Conservation (phyloP, 106 monocot species). For the Chionographis japonica region DNA sequence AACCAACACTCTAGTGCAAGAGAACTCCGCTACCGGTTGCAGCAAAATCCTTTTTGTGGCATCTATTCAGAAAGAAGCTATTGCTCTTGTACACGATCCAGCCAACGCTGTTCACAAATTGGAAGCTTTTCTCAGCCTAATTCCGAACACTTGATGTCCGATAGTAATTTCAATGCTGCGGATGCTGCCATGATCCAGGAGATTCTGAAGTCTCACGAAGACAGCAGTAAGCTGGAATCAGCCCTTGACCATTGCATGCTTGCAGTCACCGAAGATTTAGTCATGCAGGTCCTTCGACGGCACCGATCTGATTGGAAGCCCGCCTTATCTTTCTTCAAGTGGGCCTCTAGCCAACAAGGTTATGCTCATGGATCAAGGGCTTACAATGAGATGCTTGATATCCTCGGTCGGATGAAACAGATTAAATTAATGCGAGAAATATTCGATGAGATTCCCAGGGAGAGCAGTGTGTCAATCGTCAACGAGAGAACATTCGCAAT, state of each 20-base stretch:
- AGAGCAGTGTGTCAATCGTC: conserved; percentile 9
- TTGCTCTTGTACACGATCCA: no score
- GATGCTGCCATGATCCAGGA: conserved; percentile 27
- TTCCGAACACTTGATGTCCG: not conserved
- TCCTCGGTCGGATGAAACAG: conserved; percentile 75
- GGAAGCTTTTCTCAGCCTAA: not conserved
- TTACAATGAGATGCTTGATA: conserved; percentile 78
- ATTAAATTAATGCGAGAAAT: conserved; percentile 51
- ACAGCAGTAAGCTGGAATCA: conserved; percentile 15
- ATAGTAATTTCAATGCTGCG: conserved; percentile 9
- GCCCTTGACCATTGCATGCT: conserved; percentile 22
- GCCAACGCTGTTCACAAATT: no score
- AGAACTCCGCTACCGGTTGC: no score
- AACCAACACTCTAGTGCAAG: no score
- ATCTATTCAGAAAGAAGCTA: no score
- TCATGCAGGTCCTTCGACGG: conserved; percentile 47
- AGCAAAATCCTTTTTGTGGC: no score
- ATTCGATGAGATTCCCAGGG: conserved; percentile 60
- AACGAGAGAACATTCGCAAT: conserved; percentile 62
- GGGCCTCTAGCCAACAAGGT: conserved; percentile 36
- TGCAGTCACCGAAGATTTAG: conserved; percentile 47
- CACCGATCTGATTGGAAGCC: conserved; percentile 58
- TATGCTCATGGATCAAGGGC: conserved; percentile 53
- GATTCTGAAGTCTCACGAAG: conserved; percentile 33
- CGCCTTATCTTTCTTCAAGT: conserved; percentile 61